Base-by-base conservation (phyloP, 148 eudicot genomes). In the Talinum fruticosum region DNA sequence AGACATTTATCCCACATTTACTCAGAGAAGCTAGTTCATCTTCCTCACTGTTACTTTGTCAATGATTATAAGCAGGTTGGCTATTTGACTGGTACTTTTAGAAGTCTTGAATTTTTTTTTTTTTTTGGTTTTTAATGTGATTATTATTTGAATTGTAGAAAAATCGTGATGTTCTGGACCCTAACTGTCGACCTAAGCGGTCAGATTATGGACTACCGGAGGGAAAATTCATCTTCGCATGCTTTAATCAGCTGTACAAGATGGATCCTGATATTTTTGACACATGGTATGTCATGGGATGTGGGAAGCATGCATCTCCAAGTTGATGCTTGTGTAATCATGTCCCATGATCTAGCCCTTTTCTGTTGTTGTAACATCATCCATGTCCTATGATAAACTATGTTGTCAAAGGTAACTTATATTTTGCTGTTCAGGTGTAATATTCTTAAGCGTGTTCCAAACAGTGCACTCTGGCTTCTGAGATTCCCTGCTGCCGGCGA, bases 181-280 rank as follows among this genome's bases (percentile, higher is more conserved):
- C 90, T 49, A 86, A 66, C 67, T 83, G 82, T 80, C 88, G 72
- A 70, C 95, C 86, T 30, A 96, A 88, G 89, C 90, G 98, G 32
- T 93, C 99, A 66, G 95, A 93, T 77, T 96, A 93, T 81, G 98
- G 99, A 29, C 81, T 96, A 72, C 97, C 99, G n/a, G 97, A 91
- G 81, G 91, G 89, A 85, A 96, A 96, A 80, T 96, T 96, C 72
- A 89, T 96, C 77, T 93, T 93, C 84, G 97, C 92, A 33, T 96
- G 97, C 83, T 96, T 96, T 82, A 96, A 96, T 81, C 97, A 96
- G 86, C 86, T 96, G 71, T 93, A 96, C 87, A 96, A 93, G 87
- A 96, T 96, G 85, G 98, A 96, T 78, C 98, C 98, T 53, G 97
- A 96, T 47, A 91, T 96, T 62, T 87, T 96, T 77, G 87, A 83